phyloP scores from a whole-genome alignment of 192 early-diverging fungal species.

The Backusella sp. region DNA sequence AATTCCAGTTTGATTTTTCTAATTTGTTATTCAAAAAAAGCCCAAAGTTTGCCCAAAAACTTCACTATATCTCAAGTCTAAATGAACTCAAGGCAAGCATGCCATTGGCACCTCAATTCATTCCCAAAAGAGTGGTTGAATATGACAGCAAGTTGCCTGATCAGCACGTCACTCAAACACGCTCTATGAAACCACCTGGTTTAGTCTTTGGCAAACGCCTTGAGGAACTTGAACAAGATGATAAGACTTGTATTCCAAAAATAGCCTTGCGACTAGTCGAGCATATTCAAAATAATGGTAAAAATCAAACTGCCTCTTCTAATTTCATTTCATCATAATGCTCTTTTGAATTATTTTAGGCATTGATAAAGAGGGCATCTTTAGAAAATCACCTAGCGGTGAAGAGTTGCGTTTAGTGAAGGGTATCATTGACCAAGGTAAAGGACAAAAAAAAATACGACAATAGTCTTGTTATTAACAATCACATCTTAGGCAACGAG shows the following conservation, averaged over 20 bases:
- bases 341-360: constrained; percentile 39
- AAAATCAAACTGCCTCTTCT: not conserved
- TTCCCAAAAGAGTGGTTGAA: constrained; percentile 67
- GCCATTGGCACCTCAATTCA: constrained; percentile 71
- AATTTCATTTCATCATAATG: not conserved
- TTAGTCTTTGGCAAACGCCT: constrained; percentile 73
- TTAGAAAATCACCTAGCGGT: constrained; percentile 80
- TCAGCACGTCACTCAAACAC: not conserved
- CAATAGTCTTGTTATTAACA: not conserved
- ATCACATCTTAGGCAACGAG: constrained; percentile 35
- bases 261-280: constrained; percentile 72
- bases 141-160: constrained; percentile 37
- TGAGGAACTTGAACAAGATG: constrained; percentile 50
- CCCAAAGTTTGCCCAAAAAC: constrained; percentile 88
- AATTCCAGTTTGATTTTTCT: constrained; percentile 14
- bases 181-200: not conserved
- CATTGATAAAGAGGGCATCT: constrained; percentile 79
- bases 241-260: constrained; percentile 58
- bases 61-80: constrained; percentile 77
- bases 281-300: constrained; percentile 67
- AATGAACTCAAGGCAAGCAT: constrained; percentile 63
- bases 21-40: constrained; percentile 40
- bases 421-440: constrained; percentile 53
- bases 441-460: not conserved
- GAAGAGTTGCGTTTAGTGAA: constrained; percentile 65